A percentile compares a stretch with the other conserved stretches of the same genome.
These are phyloP conservation scores for Trichomonascaceae sp. DNA, from an alignment of 1,139 yeast genomes.

Conservation along the genomic window DNA sequence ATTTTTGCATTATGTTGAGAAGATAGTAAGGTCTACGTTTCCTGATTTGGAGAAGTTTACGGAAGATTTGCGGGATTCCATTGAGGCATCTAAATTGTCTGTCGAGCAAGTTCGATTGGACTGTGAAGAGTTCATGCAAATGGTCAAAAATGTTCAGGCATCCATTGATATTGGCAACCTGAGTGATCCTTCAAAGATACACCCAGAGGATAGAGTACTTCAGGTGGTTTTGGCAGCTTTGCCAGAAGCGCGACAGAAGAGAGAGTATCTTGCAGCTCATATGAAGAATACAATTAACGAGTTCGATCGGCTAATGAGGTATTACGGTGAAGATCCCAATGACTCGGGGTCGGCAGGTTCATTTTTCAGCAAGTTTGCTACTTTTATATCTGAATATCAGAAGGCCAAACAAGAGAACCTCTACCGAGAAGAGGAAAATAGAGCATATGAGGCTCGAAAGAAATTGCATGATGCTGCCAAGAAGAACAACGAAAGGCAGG, in stretches of 20 bases:
- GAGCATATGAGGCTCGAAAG: constrained; percentile 70
- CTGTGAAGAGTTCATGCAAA: constrained; percentile 55
- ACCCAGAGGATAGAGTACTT: constrained; percentile 71
- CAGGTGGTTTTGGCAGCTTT: constrained; percentile 47
- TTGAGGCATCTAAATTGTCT: constrained; percentile 58
- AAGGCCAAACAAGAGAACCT: constrained; percentile 72
- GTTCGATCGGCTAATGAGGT: constrained; percentile 58
- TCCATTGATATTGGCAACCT: constrained; percentile 67
- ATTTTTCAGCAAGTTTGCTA: constrained; percentile 68
- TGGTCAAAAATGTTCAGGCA: constrained; percentile 47
- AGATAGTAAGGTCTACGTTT: constrained; percentile 65
- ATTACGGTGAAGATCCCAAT: constrained; percentile 73
- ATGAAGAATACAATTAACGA: constrained; percentile 48
- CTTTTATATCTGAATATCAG: constrained; percentile 68
- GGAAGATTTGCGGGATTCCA: constrained; percentile 64
- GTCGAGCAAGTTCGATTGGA: constrained; percentile 72
- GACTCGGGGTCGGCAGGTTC: constrained; percentile 57
- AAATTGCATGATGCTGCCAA: constrained; percentile 45
- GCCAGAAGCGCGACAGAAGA: constrained; percentile 57
- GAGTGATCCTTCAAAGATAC: constrained; percentile 59
- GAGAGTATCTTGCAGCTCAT: constrained; percentile 50
- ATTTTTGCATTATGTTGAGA: constrained; percentile 82
- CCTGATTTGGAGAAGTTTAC: constrained; percentile 73
- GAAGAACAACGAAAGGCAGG: constrained; percentile 7
- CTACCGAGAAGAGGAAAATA: constrained; percentile 70